Percentiles rank a stretch among this genome's conserved stretches.
These are phyloP conservation scores for Sanghuangporus baumii DNA, from an alignment of 1,284 basidiomycete species.

Conservation along the genomic window DNA sequence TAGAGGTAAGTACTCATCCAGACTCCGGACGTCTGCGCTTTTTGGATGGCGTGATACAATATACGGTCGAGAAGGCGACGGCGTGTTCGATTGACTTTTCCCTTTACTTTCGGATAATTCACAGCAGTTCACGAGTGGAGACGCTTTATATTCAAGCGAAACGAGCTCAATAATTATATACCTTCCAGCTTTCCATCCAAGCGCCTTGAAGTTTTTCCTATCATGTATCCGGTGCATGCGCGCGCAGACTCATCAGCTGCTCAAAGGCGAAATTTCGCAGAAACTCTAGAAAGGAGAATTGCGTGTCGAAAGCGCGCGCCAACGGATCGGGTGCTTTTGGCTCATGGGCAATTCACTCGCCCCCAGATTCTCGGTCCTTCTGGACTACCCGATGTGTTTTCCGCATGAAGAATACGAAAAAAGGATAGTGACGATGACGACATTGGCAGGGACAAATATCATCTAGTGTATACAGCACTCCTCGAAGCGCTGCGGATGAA, in stretches of 20 bases:
- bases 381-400: neutral
- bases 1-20: no score
- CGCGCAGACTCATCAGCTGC: neutral
- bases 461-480: neutral
- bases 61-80: no score
- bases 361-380: neutral
- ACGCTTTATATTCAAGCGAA: neutral
- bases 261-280: neutral
- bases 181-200: neutral
- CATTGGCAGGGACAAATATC: neutral
- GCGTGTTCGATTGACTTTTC: neutral
- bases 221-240: neutral
- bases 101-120: neutral
- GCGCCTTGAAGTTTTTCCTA: neutral
- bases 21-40: no score
- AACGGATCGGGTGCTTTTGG: no score
- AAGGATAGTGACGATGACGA: neutral
- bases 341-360: no score
- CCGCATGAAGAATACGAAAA: neutral
- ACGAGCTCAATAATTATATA: neutral
- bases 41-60: no score
- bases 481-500: neutral
- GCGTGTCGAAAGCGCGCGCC: no score
- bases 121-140: neutral
- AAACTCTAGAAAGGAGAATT: neutral